Evolutionary conservation across 352 stramenopile genomes (phyloP).

Genomic region (Phytopythium kandeliae): DNA sequence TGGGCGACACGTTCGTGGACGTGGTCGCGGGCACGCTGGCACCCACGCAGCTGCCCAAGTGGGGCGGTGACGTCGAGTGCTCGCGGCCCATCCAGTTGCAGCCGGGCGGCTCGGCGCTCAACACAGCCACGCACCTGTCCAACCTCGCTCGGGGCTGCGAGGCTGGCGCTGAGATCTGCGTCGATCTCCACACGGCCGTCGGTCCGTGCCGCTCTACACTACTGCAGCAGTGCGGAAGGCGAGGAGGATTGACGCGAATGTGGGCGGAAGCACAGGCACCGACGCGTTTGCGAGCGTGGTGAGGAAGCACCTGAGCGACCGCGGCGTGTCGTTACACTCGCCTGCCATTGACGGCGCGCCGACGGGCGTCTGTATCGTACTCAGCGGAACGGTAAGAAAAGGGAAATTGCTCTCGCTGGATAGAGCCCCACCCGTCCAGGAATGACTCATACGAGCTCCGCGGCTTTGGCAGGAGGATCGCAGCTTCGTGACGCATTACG

Average conservation of each 20-base stretch:
- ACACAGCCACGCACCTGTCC: constrained; percentile 76
- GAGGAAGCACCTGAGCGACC: constrained; percentile 34
- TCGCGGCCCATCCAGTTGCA: constrained; percentile 63
- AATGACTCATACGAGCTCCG: too few relatives aligned
- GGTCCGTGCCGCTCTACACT: constrained; percentile 16
- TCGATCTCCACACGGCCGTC: constrained; percentile 58
- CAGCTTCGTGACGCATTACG: constrained; percentile 82
- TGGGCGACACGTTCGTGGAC: constrained; percentile 72
- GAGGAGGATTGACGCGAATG: too few relatives aligned
- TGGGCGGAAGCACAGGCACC: constrained; percentile 25
- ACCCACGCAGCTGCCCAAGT: constrained; percentile 62
- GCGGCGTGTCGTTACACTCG: constrained; percentile 36
- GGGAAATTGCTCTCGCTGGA: too few relatives aligned
- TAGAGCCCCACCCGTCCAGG: neutral
- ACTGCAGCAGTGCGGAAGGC: neutral
- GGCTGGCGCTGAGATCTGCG: constrained; percentile 18
- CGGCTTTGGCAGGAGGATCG: constrained; percentile 57
- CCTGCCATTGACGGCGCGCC: constrained; percentile 26
- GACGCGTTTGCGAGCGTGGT: constrained; percentile 39
- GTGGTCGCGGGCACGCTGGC: constrained; percentile 67
- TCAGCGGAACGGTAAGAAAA: constrained; percentile 57
- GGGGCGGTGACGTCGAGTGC: constrained; percentile 74
- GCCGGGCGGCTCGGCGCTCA: constrained; percentile 74
- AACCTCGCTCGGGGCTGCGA: constrained; percentile 32
- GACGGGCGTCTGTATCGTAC: constrained; percentile 77